Evolutionary conservation across 2,329 filamentous ascomycete species (phyloP), one percentile per base, ranked within the genome.

Genomic region (Alternaria burnsii): DNA sequence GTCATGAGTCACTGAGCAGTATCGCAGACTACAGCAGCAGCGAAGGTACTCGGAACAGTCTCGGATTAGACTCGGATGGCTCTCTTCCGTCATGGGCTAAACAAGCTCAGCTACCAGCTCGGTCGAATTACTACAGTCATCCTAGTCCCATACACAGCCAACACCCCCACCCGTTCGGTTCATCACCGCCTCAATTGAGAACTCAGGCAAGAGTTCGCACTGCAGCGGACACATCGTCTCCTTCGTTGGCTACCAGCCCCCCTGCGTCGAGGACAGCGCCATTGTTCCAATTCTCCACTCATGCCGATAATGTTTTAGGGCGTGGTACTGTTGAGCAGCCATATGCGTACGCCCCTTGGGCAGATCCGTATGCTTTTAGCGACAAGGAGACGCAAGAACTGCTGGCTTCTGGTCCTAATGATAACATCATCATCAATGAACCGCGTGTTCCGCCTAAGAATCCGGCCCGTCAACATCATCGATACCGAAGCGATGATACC

Each of bases 401-500:
- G 22, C 63, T 78, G 10, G 71, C 68, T 26, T 78, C 76, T 24
- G 76, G 76, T 7, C 75, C 76, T 10, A 78, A 77, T 55, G 76
- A 78, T 34, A 71, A 76, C 9, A 76, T 78, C 42, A 52, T 77
- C 32, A 70, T 72, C 46, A 63, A 69, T 14, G 34, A 71, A 51
- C 67, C 70, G n/a, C 34, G 34, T 16, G 48, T 50, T 9, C 30
- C 40, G 20, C 42, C 40, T 7, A 32, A 52, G 4, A 53, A 30
- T 11, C 50, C 53, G 5, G 41, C 46, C 32, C 47, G 22, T 16
- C 41, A 46, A 16, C 52, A 58, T 43, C 41, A 55, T 26, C 55
- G 38, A 16, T 52, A 57, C 32, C 36, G 50, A 48, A 59, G 47
- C 16, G 40, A 46, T 24, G 50, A 48, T 24, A 34, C 20, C 7